phyloP scores from a whole-genome alignment of 352 stramenopile species.

The Pythium rishiriense region DNA sequence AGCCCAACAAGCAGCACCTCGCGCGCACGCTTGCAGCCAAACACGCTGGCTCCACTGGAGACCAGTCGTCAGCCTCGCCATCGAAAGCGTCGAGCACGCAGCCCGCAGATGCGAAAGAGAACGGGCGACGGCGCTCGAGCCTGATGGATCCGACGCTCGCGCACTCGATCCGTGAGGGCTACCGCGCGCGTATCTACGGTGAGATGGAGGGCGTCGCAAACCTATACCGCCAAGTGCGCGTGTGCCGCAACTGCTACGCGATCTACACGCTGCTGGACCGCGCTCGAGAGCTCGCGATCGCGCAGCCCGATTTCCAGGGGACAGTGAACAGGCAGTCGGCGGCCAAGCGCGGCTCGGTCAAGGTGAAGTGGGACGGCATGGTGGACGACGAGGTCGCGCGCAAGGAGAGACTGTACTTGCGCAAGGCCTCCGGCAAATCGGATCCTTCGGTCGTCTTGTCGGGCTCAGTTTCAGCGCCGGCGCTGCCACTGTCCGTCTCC shows the following conservation, averaged over 20 bases:
- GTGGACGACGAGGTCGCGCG: slow-evolving; percentile 41
- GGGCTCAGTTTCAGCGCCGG: no score
- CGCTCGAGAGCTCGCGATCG: slow-evolving; percentile 36
- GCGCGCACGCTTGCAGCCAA: slow-evolving; percentile 17
- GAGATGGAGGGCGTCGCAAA: slow-evolving; percentile 64
- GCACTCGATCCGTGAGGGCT: slow-evolving; percentile 53
- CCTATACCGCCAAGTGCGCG: slow-evolving; percentile 82
- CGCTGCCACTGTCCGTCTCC: background rate
- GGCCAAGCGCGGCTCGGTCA: slow-evolving; percentile 26
- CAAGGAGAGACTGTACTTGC: slow-evolving; percentile 59
- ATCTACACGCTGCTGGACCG: slow-evolving; percentile 87
- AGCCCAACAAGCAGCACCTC: slow-evolving; percentile 54
- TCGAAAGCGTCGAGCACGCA: no score
- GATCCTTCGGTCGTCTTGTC: no score
- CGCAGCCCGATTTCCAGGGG: slow-evolving; percentile 3
- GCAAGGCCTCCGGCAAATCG: background rate
- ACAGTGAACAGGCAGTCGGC: slow-evolving; percentile 6
- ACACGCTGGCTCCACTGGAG: background rate
- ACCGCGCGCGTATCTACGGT: slow-evolving; percentile 47
- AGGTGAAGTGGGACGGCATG: slow-evolving; percentile 47
- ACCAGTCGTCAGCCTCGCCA: no score
- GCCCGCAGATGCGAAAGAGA: slow-evolving; percentile 5
- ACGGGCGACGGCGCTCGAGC: slow-evolving; percentile 21
- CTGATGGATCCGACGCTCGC: slow-evolving; percentile 52
- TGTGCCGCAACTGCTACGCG: slow-evolving; percentile 84